A percentile compares a stretch with the other conserved stretches of the same genome.
These are phyloP conservation scores for Lachnellula subtilissima DNA, from an alignment of 2,329 filamentous ascomycete genomes.

Conservation along the genomic window DNA sequence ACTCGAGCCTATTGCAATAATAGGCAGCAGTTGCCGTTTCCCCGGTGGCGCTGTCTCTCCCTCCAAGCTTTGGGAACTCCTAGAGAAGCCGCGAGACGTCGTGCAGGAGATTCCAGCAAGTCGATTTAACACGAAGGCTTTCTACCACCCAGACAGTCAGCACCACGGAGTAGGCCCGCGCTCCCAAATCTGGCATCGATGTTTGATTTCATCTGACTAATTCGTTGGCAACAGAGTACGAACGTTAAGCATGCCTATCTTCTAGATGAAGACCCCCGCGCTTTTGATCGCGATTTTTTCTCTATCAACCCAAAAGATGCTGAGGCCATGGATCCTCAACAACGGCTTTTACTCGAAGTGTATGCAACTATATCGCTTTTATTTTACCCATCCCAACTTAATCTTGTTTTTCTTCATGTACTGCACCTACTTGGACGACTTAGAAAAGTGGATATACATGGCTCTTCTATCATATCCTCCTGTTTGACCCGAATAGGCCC, in stretches of 20 bases:
- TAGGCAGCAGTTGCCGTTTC: constrained; percentile 37
- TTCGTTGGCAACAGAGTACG: background rate
- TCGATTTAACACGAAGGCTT: constrained; percentile 46
- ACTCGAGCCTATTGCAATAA: constrained; percentile 28
- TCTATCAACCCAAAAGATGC: constrained; percentile 24
- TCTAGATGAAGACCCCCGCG: constrained; percentile 31
- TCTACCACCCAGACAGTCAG: constrained; percentile 47
- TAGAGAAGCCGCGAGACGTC: constrained; percentile 38
- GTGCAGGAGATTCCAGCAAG: constrained; percentile 36
- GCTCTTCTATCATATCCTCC: no score
- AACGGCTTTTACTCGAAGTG: constrained; percentile 13
- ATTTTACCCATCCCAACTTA: no score
- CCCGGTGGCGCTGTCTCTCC: constrained; percentile 38
- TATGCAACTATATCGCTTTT: no score
- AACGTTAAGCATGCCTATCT: constrained; percentile 27
- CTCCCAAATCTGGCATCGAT: background rate
- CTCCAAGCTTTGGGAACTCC: constrained; percentile 44
- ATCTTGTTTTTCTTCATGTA: no score
- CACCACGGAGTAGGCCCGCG: constrained; percentile 21
- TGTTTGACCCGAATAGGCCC: no score
- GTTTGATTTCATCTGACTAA: background rate
- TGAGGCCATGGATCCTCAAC: constrained; percentile 22
- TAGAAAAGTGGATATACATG: no score
- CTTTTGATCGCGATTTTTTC: constrained; percentile 36
- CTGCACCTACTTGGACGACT: no score